Evolutionary conservation across 495 filamentous ascomycete genomes (phyloP).

Genomic region (Penicillium lividum): DNA sequence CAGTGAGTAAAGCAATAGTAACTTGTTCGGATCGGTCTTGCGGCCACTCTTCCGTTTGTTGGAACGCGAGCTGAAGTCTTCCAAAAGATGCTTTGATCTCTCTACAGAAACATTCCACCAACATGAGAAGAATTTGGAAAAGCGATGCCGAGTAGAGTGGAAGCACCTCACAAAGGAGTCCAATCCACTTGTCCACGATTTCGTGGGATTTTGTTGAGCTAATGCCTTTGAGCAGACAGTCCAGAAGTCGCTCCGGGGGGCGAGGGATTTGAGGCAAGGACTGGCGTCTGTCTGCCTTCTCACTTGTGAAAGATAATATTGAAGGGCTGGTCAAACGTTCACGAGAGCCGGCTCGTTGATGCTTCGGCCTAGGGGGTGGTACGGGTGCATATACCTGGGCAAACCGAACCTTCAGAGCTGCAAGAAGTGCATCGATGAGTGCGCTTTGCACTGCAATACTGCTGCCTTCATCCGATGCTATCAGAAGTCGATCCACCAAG

Average conservation of each 20-base stretch:
- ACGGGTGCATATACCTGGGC: conserved; percentile 44
- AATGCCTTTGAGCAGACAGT: conserved; percentile 81
- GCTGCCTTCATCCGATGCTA: conserved; percentile 56
- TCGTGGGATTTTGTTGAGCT: conserved; percentile 70
- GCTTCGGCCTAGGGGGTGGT: conserved; percentile 36
- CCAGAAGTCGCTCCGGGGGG: conserved; percentile 75
- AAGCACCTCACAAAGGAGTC: conserved; percentile 80
- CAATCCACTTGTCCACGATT: conserved; percentile 87
- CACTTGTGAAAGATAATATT: conserved; percentile 49
- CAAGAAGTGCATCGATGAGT: conserved; percentile 72
- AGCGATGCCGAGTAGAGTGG: conserved; percentile 79
- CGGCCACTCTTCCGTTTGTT: conserved; percentile 45
- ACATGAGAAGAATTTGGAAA: conserved; percentile 84
- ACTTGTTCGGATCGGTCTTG: conserved; percentile 47
- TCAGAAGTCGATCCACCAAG: conserved; percentile 68
- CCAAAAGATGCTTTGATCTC: conserved; percentile 72
- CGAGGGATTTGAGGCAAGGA: conserved; percentile 36
- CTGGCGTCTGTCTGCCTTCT: conserved; percentile 44
- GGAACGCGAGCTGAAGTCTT: conserved; percentile 53
- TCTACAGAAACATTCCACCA: conserved; percentile 84
- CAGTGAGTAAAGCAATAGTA: conserved; percentile 76
- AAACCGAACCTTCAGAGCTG: conserved; percentile 66
- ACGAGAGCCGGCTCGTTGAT: conserved; percentile 46
- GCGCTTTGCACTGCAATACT: conserved; percentile 62
- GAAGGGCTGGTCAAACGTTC: conserved; percentile 50